These are phyloP conservation scores for Wallemia ichthyophaga DNA, from an alignment of 1,284 basidiomycete genomes.

Conservation along the genomic window DNA sequence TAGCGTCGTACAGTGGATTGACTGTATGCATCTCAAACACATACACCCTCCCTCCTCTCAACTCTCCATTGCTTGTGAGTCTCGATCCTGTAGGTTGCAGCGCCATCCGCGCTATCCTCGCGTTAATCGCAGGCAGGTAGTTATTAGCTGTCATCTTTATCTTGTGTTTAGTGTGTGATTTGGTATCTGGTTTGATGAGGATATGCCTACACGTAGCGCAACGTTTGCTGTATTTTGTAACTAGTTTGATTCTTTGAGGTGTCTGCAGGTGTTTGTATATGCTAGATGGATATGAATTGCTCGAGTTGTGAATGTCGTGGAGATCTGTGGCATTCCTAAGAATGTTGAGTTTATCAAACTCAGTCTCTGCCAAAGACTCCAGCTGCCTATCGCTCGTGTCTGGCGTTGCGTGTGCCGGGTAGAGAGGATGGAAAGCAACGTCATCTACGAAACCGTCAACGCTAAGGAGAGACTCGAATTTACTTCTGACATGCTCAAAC, in stretches of 20 bases:
- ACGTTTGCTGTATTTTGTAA: conserved; percentile 76
- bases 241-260: conserved; percentile 62
- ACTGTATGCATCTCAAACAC: conserved; percentile 62
- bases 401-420: background rate
- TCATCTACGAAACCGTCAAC: background rate
- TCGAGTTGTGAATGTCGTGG: background rate
- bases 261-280: conserved; percentile 32
- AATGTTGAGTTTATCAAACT: background rate
- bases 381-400: background rate
- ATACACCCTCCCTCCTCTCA: conserved; percentile 46
- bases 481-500: background rate
- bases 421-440: background rate
- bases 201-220: conserved; percentile 84
- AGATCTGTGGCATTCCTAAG: background rate
- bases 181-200: conserved; percentile 90
- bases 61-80: conserved; percentile 9
- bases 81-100: background rate
- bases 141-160: conserved; percentile 85
- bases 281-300: background rate
- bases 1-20: conserved; percentile 79
- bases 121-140: conserved; percentile 62
- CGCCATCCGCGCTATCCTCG: conserved; percentile 2
- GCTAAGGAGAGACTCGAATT: background rate
- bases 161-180: conserved; percentile 75
- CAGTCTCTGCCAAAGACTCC: background rate